These are phyloP conservation scores for Lichtheimia ornata DNA, from an alignment of 371 early-diverging fungal species.

Conservation along the genomic window DNA sequence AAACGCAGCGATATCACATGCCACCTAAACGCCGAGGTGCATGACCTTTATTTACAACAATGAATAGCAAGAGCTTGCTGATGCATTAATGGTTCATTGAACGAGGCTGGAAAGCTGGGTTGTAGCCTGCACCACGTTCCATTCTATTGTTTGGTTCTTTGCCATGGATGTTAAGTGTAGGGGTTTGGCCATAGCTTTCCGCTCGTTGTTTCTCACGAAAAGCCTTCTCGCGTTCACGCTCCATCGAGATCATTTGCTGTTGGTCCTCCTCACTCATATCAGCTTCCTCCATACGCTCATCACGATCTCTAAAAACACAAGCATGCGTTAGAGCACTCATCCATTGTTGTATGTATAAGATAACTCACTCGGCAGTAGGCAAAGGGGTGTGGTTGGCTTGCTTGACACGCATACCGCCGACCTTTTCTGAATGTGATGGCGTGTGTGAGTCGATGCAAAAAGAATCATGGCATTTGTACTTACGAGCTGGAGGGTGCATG, in stretches of 20 bases:
- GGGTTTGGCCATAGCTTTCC: slow-evolving; percentile 1
- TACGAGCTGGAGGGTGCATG: background rate
- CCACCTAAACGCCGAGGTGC: too few relatives aligned
- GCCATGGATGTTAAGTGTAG: slow-evolving; percentile 50
- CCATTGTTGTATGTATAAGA: background rate
- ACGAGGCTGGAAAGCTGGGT: slow-evolving; percentile 12
- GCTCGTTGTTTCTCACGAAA: slow-evolving; percentile 8
- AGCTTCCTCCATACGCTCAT: background rate
- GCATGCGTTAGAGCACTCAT: background rate
- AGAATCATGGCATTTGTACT: background rate
- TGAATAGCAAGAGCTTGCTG: background rate
- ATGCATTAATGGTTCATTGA: slow-evolving; percentile 14
- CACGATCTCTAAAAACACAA: background rate
- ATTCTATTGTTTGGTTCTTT: slow-evolving; percentile 67
- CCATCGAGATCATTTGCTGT: background rate
- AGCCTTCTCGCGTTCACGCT: slow-evolving; percentile 3
- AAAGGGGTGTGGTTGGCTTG: slow-evolving; percentile 7
- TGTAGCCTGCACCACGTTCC: slow-evolving; percentile 2
- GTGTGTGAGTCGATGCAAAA: too few relatives aligned
- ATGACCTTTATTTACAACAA: background rate
- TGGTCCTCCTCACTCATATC: background rate
- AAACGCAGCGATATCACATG: too few relatives aligned
- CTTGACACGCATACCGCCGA: slow-evolving; percentile 17
- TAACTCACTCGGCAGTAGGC: slow-evolving; percentile 8
- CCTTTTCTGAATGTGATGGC: slow-evolving; percentile 1